A percentile compares a stretch with the other conserved stretches of the same genome.
Conservation (phyloP, 345 rosid genomes). For the Eutrema heterophyllum region DNA sequence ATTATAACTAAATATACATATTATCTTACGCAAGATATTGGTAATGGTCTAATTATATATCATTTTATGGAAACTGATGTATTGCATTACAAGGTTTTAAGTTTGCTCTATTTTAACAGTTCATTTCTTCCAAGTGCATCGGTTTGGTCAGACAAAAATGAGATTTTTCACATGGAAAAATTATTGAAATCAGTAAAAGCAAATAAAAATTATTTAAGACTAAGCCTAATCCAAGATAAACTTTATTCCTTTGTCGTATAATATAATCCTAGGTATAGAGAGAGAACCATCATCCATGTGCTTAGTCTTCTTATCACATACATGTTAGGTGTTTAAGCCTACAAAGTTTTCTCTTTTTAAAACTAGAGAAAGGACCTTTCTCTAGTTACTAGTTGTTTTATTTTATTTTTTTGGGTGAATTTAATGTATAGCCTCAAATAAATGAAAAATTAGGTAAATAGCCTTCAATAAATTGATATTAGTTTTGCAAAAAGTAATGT, state of each 20-base stretch:
- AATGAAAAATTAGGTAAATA: too few relatives aligned
- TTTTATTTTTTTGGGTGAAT: too few relatives aligned
- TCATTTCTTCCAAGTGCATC: background rate
- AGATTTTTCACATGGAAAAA: background rate
- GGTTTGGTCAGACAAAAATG: conserved; percentile 2
- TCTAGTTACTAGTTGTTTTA: background rate
- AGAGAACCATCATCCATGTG: conserved; percentile 18
- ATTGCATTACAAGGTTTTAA: background rate
- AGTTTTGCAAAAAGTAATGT: too few relatives aligned
- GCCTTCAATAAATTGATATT: too few relatives aligned
- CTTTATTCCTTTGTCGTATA: background rate
- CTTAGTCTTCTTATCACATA: conserved; percentile 21
- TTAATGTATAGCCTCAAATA: too few relatives aligned
- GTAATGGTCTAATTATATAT: too few relatives aligned
- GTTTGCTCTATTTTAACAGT: background rate
- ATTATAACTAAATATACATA: too few relatives aligned
- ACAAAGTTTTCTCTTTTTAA: background rate
- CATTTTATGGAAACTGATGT: background rate
- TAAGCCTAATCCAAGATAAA: background rate
- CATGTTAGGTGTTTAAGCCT: conserved; percentile 16
- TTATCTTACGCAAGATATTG: too few relatives aligned
- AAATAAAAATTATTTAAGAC: background rate
- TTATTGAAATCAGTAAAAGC: background rate
- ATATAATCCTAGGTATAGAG: background rate
- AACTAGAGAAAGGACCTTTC: background rate